Percentiles rank a stretch among this genome's conserved stretches.
These are phyloP conservation scores for Pseudocercospora musae DNA, from an alignment of 2,329 filamentous ascomycete genomes.

Conservation along the genomic window DNA sequence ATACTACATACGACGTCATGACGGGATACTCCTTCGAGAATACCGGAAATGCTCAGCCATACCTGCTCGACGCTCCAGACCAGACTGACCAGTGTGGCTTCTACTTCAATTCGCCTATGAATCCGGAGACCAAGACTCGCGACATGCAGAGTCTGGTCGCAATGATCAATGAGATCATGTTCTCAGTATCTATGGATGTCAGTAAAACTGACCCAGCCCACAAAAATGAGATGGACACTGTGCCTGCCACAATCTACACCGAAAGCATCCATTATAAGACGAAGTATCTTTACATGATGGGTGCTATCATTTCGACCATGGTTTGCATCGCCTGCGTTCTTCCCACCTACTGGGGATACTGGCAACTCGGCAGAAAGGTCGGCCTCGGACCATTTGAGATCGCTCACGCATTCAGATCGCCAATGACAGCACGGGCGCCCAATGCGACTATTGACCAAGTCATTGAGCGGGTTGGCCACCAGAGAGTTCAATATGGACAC, in stretches of 20 bases:
- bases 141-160: background rate
- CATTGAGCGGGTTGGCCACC: background rate
- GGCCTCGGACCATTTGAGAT: slow-evolving; percentile 37
- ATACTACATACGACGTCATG: background rate
- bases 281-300: slow-evolving; percentile 28
- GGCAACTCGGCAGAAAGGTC: slow-evolving; percentile 12
- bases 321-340: slow-evolving; percentile 33
- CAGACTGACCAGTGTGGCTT: background rate
- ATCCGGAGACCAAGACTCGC: background rate
- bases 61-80: background rate
- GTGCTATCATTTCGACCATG: slow-evolving; percentile 31
- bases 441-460: background rate
- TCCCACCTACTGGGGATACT: slow-evolving; percentile 36
- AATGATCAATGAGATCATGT: background rate
- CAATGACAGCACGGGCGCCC: background rate
- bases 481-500: background rate
- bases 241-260: background rate
- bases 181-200: background rate
- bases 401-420: slow-evolving; percentile 31
- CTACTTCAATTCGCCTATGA: background rate
- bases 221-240: background rate
- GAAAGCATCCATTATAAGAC: slow-evolving; percentile 28
- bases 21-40: background rate
- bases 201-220: background rate
- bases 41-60: background rate